A percentile compares a stretch with the other conserved stretches of the same genome.
Conservation (phyloP, 352 stramenopile genomes). For the Nothophytophthora sp. region DNA sequence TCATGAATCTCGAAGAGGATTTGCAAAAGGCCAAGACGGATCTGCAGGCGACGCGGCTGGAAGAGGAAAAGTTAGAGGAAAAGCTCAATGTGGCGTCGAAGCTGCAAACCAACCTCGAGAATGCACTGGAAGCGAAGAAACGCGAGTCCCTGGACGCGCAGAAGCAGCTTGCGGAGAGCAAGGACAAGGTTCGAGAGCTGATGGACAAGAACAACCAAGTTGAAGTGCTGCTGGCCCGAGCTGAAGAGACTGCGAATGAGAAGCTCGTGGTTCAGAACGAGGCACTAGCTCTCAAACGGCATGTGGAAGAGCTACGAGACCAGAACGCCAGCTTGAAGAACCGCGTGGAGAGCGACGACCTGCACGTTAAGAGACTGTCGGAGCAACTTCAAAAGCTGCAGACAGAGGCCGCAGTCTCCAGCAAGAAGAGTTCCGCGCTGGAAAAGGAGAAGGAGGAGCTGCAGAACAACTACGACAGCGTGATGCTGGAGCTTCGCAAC, state of each 20-base stretch:
- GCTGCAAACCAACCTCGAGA: constrained; percentile 41
- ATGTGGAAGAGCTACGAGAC: constrained; percentile 69
- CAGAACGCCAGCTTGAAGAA: constrained; percentile 60
- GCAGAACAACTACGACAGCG: constrained; percentile 54
- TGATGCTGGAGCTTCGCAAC: constrained; percentile 54
- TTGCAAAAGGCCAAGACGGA: constrained; percentile 43
- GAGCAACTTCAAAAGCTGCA: constrained; percentile 57
- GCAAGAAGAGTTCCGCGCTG: constrained; percentile 31
- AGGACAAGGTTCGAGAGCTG: constrained; percentile 47
- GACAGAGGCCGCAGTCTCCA: constrained; percentile 30
- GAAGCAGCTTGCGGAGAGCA: constrained; percentile 42
- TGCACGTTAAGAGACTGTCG: constrained; percentile 43
- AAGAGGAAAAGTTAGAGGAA: constrained; percentile 53
- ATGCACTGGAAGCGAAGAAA: constrained; percentile 61
- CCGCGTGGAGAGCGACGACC: constrained; percentile 46
- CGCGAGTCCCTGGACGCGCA: constrained; percentile 41
- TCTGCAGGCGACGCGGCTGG: constrained; percentile 32
- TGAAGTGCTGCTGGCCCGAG: constrained; percentile 39
- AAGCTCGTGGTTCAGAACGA: constrained; percentile 71
- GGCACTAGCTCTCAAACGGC: constrained; percentile 47
- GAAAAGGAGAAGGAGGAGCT: constrained; percentile 61
- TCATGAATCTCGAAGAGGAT: constrained; percentile 62
- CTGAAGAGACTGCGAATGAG: constrained; percentile 65
- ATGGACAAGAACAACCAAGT: constrained; percentile 38
- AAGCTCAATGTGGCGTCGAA: constrained; percentile 36